These are phyloP conservation scores for Nakazawaea wickerhamii DNA, from an alignment of 805 yeast genomes.

Conservation along the genomic window DNA sequence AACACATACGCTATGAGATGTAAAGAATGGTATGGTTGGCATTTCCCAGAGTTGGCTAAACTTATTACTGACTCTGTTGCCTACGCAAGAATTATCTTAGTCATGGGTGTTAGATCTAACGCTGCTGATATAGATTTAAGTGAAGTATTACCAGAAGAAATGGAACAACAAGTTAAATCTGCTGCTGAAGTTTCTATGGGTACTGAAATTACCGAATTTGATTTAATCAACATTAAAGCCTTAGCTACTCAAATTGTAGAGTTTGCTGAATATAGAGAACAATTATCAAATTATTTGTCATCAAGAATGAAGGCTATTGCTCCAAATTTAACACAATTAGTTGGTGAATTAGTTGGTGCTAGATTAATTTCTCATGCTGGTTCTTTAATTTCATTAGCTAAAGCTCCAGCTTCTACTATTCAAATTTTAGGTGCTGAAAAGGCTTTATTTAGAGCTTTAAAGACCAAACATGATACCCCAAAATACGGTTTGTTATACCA, in stretches of 20 bases:
- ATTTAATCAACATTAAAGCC: slow-evolving; percentile 80
- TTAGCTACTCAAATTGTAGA: slow-evolving; percentile 96
- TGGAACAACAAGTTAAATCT: slow-evolving; percentile 84
- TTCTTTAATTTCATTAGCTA: slow-evolving; percentile 87
- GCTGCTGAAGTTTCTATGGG: slow-evolving; percentile 99
- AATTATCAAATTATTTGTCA: slow-evolving; percentile 82
- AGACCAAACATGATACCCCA: slow-evolving; percentile 98
- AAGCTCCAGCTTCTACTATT: slow-evolving; percentile 97
- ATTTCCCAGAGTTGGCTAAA: slow-evolving; percentile 98
- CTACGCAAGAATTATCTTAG: slow-evolving; percentile 86
- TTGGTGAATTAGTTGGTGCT: slow-evolving; percentile 98
- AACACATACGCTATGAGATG: slow-evolving; percentile 98
- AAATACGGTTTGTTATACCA: slow-evolving; percentile 96
- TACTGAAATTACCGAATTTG: slow-evolving; percentile 92
- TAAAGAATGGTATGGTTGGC: slow-evolving; percentile 99
- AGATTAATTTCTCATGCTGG: slow-evolving; percentile 97
- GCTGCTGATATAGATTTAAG: slow-evolving; percentile 89
- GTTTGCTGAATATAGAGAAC: slow-evolving; percentile 95
- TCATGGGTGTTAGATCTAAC: slow-evolving; percentile 91
- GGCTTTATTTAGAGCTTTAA: slow-evolving; percentile 96
- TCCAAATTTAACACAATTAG: slow-evolving; percentile 91
- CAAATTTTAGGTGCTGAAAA: slow-evolving; percentile 99
- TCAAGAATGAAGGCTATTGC: slow-evolving; percentile 99
- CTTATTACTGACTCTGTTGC: slow-evolving; percentile 94
- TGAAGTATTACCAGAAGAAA: slow-evolving; percentile 86